Conservation (phyloP, 441 rosid species). For the Theobroma grandiflorum region DNA sequence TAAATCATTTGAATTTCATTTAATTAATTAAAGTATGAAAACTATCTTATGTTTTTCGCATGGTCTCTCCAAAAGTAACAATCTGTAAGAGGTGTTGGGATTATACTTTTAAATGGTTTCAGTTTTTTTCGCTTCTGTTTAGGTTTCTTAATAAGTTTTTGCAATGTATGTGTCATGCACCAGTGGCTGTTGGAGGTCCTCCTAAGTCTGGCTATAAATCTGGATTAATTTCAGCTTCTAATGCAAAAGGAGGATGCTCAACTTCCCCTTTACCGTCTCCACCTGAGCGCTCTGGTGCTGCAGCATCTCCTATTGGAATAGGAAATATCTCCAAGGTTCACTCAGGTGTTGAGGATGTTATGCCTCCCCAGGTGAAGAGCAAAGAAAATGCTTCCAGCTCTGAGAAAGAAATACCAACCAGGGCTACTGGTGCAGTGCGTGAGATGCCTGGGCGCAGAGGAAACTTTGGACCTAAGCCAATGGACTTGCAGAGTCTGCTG, state of each 20-base stretch:
- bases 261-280: constrained; percentile 84
- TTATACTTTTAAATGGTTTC: constrained; percentile 17
- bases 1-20: constrained; percentile 32
- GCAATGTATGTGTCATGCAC: constrained; percentile 27
- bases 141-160: constrained; percentile 25
- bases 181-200: constrained; percentile 57
- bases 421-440: constrained; percentile 42
- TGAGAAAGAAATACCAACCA: constrained; percentile 64
- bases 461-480: constrained; percentile 54
- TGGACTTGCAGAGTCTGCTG: constrained; percentile 70
- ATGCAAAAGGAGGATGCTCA: constrained; percentile 62
- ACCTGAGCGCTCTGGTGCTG: constrained; percentile 60
- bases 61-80: background rate
- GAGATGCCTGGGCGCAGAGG: constrained; percentile 58
- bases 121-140: constrained; percentile 3
- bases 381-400: constrained; percentile 55
- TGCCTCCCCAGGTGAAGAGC: constrained; percentile 48
- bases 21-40: background rate
- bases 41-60: background rate
- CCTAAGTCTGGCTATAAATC: constrained; percentile 65
- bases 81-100: background rate
- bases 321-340: constrained; percentile 57
- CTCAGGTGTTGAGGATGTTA: constrained; percentile 48
- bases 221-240: constrained; percentile 49
- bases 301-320: constrained; percentile 60